Conservation (phyloP, 176 grass and related monocot species). For the Alopecurus myosuroides region DNA sequence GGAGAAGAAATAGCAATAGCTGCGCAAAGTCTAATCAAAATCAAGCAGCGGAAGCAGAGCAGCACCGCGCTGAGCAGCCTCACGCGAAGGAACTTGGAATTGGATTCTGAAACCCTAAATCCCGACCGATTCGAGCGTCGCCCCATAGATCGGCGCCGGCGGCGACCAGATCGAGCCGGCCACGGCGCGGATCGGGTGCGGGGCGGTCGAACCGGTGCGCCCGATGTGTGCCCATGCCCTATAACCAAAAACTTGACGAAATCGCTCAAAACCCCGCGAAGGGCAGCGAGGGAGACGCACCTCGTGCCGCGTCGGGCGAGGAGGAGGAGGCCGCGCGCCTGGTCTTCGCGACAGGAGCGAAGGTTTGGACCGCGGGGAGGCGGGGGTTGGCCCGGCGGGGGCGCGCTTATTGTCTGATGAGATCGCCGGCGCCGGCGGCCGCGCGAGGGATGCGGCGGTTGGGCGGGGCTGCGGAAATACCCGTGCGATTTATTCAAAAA, state of each 20-base stretch:
- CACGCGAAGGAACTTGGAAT: not conserved
- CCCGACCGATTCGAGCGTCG: constrained; percentile 6
- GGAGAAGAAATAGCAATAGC: not conserved
- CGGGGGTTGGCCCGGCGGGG: not conserved
- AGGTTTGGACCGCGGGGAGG: constrained; percentile 18
- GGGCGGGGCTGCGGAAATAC: constrained; percentile 18
- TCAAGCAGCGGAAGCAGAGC: constrained; percentile 5
- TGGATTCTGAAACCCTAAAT: constrained; percentile 45
- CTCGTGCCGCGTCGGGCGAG: constrained; percentile 37
- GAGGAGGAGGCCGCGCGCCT: constrained; percentile 18
- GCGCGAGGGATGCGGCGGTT: not conserved
- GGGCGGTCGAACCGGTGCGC: not conserved
- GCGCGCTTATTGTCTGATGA: not conserved
- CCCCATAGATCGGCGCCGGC: constrained; percentile 31
- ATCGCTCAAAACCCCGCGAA: constrained; percentile 22
- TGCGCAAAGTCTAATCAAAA: constrained; percentile 20
- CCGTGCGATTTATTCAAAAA: constrained; percentile 51
- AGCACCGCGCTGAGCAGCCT: not conserved
- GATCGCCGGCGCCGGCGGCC: constrained; percentile 35
- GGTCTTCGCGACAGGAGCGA: constrained; percentile 14
- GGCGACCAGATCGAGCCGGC: constrained; percentile 43
- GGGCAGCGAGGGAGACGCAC: constrained; percentile 45
- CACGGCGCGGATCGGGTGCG: constrained; percentile 36
- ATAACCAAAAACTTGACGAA: not conserved
- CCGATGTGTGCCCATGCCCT: not conserved